Evolutionary conservation across 2,329 filamentous ascomycete species (phyloP).

Genomic region (Zymoseptoria pseudotritici): DNA sequence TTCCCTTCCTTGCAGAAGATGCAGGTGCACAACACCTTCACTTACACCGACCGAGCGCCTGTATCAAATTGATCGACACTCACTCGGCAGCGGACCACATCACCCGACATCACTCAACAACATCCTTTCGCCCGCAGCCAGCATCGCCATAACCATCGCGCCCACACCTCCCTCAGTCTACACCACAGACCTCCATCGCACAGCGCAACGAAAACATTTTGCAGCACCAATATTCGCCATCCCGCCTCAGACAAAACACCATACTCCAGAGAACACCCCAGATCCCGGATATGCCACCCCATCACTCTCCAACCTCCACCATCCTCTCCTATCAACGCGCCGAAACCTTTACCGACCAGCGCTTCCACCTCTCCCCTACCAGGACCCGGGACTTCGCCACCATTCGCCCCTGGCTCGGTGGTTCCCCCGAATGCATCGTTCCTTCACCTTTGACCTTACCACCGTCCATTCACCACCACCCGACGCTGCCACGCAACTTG

Average conservation of each 20-base stretch:
- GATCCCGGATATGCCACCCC: background rate
- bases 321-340: background rate
- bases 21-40: background rate
- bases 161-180: background rate
- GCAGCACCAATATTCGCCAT: background rate
- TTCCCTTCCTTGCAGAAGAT: background rate
- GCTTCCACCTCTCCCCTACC: background rate
- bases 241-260: background rate
- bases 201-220: too few species aligned
- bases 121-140: background rate
- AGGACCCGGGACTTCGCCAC: background rate
- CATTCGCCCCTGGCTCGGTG: background rate
- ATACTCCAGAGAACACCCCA: background rate
- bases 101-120: background rate
- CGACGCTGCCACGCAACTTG: background rate
- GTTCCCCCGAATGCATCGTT: background rate
- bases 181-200: too few species aligned
- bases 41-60: background rate
- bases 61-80: background rate
- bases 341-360: background rate
- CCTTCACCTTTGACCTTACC: background rate
- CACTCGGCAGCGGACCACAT: background rate
- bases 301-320: background rate
- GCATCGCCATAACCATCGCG: background rate
- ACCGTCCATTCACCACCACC: background rate